A percentile compares a stretch with the other conserved stretches of the same genome.
Conservation (phyloP, 2,329 filamentous ascomycete genomes). For the Raffaelea deltoideospora region DNA sequence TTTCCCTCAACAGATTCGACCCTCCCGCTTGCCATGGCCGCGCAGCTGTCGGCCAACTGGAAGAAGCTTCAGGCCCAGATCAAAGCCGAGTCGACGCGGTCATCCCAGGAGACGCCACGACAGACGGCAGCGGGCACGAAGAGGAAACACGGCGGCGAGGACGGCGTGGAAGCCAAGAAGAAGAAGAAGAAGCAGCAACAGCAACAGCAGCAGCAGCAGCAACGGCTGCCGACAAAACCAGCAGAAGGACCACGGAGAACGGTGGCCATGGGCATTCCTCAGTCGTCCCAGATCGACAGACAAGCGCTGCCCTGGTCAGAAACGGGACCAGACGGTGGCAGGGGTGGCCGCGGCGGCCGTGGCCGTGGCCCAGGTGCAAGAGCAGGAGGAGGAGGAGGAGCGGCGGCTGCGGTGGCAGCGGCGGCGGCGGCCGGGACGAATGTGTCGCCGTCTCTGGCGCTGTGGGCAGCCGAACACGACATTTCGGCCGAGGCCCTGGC, state of each 20-base stretch:
- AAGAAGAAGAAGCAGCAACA: constrained; percentile 11
- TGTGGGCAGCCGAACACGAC: constrained; percentile 47
- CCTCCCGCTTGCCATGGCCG: constrained; percentile 19
- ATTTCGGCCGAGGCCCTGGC: constrained; percentile 44
- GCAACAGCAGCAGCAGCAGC: constrained; percentile 2
- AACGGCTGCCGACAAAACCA: not conserved
- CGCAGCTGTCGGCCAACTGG: constrained; percentile 55
- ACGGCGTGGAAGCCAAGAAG: constrained; percentile 20
- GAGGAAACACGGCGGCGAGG: constrained; percentile 15
- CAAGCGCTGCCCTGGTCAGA: too few species aligned
- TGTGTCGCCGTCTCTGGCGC: constrained; percentile 36
- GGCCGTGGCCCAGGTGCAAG: not conserved
- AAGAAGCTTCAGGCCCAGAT: constrained; percentile 57
- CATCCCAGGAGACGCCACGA: constrained; percentile 15
- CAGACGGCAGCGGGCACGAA: constrained; percentile 14
- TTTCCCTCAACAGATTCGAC: not conserved
- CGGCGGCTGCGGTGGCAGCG: not conserved
- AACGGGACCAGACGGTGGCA: constrained; percentile 12
- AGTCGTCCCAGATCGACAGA: constrained; percentile 30
- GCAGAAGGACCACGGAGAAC: not conserved
- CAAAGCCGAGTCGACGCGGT: constrained; percentile 25
- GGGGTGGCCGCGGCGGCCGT: not conserved
- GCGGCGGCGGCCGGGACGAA: not conserved
- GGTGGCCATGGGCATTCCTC: constrained; percentile 37
- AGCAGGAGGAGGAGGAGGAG: not conserved